Evolutionary conservation across 805 yeast genomes (phyloP).

Genomic region (Candida cerambycidarum): DNA sequence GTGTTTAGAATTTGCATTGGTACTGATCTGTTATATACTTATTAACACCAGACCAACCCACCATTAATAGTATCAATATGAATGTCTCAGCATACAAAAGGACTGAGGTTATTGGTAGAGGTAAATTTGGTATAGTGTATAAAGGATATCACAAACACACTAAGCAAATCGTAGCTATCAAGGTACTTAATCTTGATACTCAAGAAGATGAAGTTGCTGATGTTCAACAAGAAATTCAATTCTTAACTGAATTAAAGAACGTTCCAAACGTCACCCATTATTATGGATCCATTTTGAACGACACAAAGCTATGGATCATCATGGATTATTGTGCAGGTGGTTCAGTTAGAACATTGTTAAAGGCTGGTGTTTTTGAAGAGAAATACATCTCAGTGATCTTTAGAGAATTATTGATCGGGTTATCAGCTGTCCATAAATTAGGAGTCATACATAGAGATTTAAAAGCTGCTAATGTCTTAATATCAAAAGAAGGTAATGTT

Average conservation of each 20-base stretch:
- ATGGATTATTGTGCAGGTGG: constrained; percentile 99
- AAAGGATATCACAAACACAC: constrained; percentile 75
- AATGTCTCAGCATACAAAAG: constrained; percentile 43
- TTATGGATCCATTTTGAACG: constrained; percentile 82
- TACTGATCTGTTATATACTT: background rate
- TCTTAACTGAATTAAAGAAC: constrained; percentile 75
- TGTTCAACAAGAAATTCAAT: constrained; percentile 89
- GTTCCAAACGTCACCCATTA: constrained; percentile 93
- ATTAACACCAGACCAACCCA: background rate
- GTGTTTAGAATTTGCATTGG: too few relatives aligned
- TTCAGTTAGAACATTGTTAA: constrained; percentile 76
- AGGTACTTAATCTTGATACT: constrained; percentile 87
- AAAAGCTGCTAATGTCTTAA: constrained; percentile 92
- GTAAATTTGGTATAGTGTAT: constrained; percentile 95
- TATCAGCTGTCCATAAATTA: constrained; percentile 77
- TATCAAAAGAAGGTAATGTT: constrained; percentile 85
- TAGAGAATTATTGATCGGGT: constrained; percentile 76
- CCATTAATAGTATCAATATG: constrained; percentile 2
- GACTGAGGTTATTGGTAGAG: constrained; percentile 90
- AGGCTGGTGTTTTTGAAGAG: constrained; percentile 89
- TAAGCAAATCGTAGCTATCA: constrained; percentile 84
- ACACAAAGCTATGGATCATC: constrained; percentile 92
- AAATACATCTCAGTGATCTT: constrained; percentile 77
- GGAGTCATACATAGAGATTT: constrained; percentile 96
- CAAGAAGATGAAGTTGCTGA: constrained; percentile 93